Evolutionary conservation across 257 asterid genomes (phyloP), one percentile per base, ranked within the genome.

Genomic region (Nicotiana tabacum): DNA sequence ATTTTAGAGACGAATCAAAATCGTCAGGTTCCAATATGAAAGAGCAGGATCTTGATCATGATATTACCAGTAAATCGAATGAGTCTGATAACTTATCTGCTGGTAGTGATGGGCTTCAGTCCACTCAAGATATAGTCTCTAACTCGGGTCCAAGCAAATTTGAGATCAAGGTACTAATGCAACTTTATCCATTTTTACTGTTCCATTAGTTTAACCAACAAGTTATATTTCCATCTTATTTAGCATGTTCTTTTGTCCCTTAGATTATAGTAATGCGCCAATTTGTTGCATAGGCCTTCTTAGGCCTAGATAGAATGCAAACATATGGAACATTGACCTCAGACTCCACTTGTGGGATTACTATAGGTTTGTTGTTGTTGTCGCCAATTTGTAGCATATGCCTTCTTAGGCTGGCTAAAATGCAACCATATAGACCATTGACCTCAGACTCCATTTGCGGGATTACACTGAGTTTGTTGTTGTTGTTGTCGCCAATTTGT

Each of bases 1-100:
- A 2, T 60, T 88, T 82, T 90, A 91, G 98, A 88, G 85, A 86
- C 7, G 97, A 89, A 37, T 64, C 92, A 58, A 89, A 69, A 61
- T 46, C 74, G 85, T 84, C 91, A 32, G 84, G 61, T 32, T 82
- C 85, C 35, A 83, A 70, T 68, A 88, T 86, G 76, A 88, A 87
- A 80, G 87, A 88, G 58, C 84, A 68, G 76, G 81, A 81, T 51
- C 62, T 78, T 77, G 88, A 83, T 80, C 87, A 80, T 29, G 91
- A 79, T 21, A 30, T 39, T 32, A 85, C 82, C 69, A 85, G 85
- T 67, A 87, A 80, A 62, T 83, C 92, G 15, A 80, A 81, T 15
- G 87, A 37, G 27, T 88, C 91, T n/a, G 90, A 86, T 56, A 68
- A 78, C 83, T 89, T 92, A 51, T 83, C 81, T 48, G 82, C 81